Evolutionary conservation across 2,329 filamentous ascomycete genomes (phyloP), one percentile per base, ranked within the genome.

Genomic region (Ceratocystiopsis brevicomis): DNA sequence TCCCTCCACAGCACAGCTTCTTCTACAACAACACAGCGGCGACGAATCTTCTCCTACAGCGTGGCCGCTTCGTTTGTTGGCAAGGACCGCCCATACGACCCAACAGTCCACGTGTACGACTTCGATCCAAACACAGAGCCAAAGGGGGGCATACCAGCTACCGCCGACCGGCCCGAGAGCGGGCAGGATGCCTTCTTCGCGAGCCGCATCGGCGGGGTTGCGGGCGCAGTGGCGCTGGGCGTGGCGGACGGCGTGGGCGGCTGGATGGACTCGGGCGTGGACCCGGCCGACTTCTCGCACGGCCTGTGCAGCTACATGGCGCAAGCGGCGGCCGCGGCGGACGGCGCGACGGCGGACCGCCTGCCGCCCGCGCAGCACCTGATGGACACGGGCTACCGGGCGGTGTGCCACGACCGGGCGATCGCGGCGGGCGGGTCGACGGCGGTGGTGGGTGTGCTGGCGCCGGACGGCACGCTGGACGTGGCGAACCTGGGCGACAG

Each of bases 101-200:
- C 79, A 13, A 62, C 69, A n/a, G 68, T 67, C 40, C 77, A 85
- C 60, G 65, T 81, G 45, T 82, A 81, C 59, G 74, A 78, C 55
- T 87, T 84, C 63, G 76, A 79, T 49, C 75, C 75, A 1, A 66
- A 74, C 53, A 67, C 66, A 41, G 11, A 14, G 12, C 74, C 71
- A 50, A 69, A 69, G 47, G 67, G 64, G 47, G 66, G 25, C 66
- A 41, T 57, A 55, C 32, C 66, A 71, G 35, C 38, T 51, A 69
- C 39, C 0, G 30, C 42, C 21, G 38, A 65, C 48, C 75, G 81
- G 19, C 82, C 80, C 41, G 79, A 76, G 46, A 90, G 82, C 41
- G 90, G 90, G 15, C 87, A 98, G 61, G 90, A 98, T 68, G 84
- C 90, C 45, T 96, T 95, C 65, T 98, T 98, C 61, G 80, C 90